Conservation (phyloP, 345 rosid genomes). For the Gossypioides kirkii region DNA sequence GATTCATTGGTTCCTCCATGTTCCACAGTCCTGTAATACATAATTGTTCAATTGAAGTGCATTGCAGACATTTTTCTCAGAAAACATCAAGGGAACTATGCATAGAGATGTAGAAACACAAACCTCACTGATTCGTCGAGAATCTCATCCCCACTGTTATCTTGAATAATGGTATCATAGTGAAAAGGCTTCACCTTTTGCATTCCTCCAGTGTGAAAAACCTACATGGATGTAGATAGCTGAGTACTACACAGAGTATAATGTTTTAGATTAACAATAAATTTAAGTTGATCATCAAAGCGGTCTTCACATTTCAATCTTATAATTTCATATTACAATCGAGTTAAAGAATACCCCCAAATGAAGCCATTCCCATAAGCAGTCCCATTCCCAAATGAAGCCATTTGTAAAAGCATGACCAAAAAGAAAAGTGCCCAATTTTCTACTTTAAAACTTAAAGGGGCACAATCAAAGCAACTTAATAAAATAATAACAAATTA, state of each 20-base stretch:
- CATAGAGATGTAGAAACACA: background rate
- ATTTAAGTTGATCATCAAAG: background rate
- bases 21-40: conserved; percentile 36
- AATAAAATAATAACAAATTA: background rate
- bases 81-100: conserved; percentile 3
- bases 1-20: conserved; percentile 32
- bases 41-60: background rate
- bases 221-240: conserved; percentile 35
- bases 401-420: background rate
- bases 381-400: background rate
- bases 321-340: background rate
- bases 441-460: background rate
- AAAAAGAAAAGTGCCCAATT: background rate
- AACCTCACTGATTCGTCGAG: conserved; percentile 25
- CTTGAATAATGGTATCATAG: conserved; percentile 20
- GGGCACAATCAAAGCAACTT: background rate
- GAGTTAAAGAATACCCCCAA: background rate
- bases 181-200: conserved; percentile 29
- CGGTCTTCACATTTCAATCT: background rate
- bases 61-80: background rate
- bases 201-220: conserved; percentile 31
- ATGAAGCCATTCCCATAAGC: background rate
- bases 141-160: conserved; percentile 16
- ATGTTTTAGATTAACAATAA: background rate
- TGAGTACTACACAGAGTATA: background rate